Evolutionary conservation across 2,329 filamentous ascomycete genomes (phyloP).

Genomic region (Fusarium duplospermum): DNA sequence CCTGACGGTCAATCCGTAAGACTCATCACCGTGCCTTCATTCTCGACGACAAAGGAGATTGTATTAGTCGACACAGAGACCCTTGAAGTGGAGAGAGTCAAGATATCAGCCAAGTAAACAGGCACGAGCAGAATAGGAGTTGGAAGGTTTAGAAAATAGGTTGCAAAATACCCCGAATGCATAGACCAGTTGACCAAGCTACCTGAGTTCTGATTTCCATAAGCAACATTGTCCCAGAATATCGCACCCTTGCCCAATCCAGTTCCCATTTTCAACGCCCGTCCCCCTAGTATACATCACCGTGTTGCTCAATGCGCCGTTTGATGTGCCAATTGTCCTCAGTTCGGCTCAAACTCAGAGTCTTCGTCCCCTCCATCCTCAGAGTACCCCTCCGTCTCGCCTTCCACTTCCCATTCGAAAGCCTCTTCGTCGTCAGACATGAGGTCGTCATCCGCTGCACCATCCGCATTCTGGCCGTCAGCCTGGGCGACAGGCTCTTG

Average conservation of each 20-base stretch:
- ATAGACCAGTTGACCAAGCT: constrained; percentile 4
- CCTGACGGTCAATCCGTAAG: constrained; percentile 77
- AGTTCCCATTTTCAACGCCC: not conserved
- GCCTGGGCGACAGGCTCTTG: not conserved
- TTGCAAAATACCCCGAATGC: constrained; percentile 32
- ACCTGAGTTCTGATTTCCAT: constrained; percentile 4
- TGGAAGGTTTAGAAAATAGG: constrained; percentile 17
- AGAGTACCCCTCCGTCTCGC: not conserved
- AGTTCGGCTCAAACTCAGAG: constrained; percentile 21
- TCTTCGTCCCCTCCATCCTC: constrained; percentile 4
- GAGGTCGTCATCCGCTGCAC: not conserved
- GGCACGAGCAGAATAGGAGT: not conserved
- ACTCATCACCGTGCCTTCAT: constrained; percentile 85
- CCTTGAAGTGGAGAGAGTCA: constrained; percentile 79
- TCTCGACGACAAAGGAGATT: constrained; percentile 80
- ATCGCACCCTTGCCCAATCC: not conserved
- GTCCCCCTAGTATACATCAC: not conserved
- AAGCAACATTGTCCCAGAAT: not conserved
- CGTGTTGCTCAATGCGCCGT: not conserved
- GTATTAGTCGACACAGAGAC: constrained; percentile 89
- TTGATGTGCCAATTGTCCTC: not conserved
- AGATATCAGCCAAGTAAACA: constrained; percentile 55
- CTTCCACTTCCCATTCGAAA: not conserved
- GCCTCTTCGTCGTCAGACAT: not conserved
- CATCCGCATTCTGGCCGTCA: not conserved